phyloP scores from a whole-genome alignment of 768 basidiomycete genomes.

The Gymnopilus dilepis region DNA sequence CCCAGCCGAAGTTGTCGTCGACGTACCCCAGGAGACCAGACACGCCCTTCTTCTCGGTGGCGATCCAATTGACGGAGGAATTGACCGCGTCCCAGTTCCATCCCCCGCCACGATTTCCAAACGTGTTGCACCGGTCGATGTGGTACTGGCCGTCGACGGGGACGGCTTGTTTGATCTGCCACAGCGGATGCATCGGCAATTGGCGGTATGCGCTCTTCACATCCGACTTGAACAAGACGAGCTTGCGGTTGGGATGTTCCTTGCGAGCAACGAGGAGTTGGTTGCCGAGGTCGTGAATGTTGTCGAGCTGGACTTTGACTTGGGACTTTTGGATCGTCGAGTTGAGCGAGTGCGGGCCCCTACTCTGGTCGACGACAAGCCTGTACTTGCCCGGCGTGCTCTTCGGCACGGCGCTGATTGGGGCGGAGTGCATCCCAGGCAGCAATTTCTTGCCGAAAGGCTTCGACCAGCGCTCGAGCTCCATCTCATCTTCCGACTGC shows the following conservation, averaged over 20 bases:
- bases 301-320: neutral
- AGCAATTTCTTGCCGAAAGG: neutral
- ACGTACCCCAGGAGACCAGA: neutral
- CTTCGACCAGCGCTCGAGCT: neutral
- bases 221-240: neutral
- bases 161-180: neutral
- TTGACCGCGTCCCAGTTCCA: neutral
- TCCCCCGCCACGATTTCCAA: neutral
- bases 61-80: neutral
- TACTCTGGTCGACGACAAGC: neutral
- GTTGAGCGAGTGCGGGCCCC: neutral
- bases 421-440: neutral
- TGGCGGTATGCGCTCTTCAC: neutral
- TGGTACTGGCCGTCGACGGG: neutral
- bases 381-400: neutral
- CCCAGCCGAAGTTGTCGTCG: neutral
- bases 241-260: neutral
- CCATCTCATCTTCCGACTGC: neutral
- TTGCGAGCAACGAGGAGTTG: neutral
- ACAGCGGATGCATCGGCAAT: neutral
- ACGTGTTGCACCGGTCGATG: neutral
- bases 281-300: neutral
- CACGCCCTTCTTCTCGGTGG: neutral
- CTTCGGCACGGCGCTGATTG: neutral
- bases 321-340: neutral